Percentiles rank a stretch among this genome's conserved stretches.
phyloP scores from a whole-genome alignment of 805 yeast species.

The Teunomyces atbi region DNA sequence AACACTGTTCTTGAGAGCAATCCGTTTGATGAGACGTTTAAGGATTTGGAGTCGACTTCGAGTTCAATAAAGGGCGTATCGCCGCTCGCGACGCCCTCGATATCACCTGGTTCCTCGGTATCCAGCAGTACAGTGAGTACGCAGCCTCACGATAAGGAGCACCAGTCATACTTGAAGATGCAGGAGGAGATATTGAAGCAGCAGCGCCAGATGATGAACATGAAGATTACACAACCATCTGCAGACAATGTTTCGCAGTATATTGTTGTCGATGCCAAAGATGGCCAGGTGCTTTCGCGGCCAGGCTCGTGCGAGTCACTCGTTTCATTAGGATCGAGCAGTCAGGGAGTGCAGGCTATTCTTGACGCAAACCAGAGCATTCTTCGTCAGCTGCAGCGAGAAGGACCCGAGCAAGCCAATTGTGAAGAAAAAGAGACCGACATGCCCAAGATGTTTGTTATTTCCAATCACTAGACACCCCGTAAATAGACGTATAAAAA shows the following conservation, averaged over 20 bases:
- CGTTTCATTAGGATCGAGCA: constrained; percentile 6
- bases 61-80: background rate
- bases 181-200: constrained; percentile 38
- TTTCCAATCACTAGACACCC: constrained; percentile 8
- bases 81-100: background rate
- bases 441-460: constrained; percentile 10
- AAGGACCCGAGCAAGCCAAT: background rate
- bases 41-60: background rate
- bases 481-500: background rate
- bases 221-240: constrained; percentile 11
- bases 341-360: constrained; percentile 6
- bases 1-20: constrained; percentile 35
- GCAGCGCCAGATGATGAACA: constrained; percentile 32
- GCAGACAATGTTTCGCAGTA: background rate
- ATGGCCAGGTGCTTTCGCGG: constrained; percentile 1
- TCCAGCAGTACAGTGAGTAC: background rate
- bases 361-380: constrained; percentile 7
- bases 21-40: constrained; percentile 37
- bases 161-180: constrained; percentile 34
- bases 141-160: constrained; percentile 23
- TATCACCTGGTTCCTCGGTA: background rate
- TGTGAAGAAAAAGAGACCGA: background rate
- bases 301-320: constrained; percentile 9
- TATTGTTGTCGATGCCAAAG: constrained; percentile 1
- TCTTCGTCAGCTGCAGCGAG: constrained; percentile 3